Conservation (phyloP, 129 eudicot species). For the Flaveria brownii region DNA sequence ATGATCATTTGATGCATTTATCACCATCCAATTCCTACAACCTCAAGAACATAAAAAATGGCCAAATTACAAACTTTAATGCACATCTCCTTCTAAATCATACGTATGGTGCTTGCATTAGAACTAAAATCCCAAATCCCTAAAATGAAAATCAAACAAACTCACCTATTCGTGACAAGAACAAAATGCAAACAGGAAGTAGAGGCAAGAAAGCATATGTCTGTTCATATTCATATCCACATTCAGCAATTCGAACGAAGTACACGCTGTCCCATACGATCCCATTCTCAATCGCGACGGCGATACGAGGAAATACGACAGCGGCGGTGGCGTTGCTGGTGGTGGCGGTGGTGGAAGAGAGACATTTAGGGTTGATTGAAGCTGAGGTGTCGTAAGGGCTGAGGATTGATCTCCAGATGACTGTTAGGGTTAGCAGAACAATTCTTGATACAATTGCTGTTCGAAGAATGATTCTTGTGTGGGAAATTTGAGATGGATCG, state of each 20-base stretch:
- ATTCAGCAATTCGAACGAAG: slow-evolving; percentile 66
- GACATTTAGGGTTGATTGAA: slow-evolving; percentile 66
- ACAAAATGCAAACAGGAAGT: slow-evolving; percentile 56
- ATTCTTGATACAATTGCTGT: slow-evolving; percentile 65
- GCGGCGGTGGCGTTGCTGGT: slow-evolving; percentile 14
- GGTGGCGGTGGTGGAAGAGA: slow-evolving; percentile 33
- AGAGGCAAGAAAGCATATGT: slow-evolving; percentile 82
- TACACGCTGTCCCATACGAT: slow-evolving; percentile 94
- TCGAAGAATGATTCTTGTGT: slow-evolving; percentile 39
- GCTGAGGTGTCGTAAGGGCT: slow-evolving; percentile 88
- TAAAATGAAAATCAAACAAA: background rate
- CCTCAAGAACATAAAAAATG: no score
- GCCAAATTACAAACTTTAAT: no score
- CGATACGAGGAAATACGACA: slow-evolving; percentile 51
- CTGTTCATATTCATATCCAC: slow-evolving; percentile 96
- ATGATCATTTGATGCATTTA: background rate
- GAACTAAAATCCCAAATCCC: background rate
- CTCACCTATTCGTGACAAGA: slow-evolving; percentile 57
- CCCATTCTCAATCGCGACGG: slow-evolving; percentile 54
- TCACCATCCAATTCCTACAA: background rate
- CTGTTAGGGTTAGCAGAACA: slow-evolving; percentile 44
- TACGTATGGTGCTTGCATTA: background rate
- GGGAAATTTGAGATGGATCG: slow-evolving; percentile 9
- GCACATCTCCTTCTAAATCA: background rate
- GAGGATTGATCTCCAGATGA: slow-evolving; percentile 65